A percentile compares a stretch with the other conserved stretches of the same genome.
Conservation (phyloP, 257 asterid species). For the Solanum piurae region DNA sequence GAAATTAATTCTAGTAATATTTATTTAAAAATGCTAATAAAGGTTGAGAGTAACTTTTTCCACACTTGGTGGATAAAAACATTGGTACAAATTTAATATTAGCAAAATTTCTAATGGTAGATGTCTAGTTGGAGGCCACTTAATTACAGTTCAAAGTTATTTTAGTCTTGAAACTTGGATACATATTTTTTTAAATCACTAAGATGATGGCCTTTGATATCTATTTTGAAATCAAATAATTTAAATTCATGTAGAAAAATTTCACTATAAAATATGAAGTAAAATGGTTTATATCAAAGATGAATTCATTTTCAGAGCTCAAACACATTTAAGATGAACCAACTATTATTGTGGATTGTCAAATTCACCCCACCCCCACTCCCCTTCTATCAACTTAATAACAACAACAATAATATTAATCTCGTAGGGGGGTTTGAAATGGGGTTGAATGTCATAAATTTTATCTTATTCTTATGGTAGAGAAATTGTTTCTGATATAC, state of each 20-base stretch:
- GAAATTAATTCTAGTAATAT: neutral
- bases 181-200: neutral
- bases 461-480: neutral
- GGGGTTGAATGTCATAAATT: neutral
- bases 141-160: neutral
- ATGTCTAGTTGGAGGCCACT: neutral
- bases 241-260: too few species aligned
- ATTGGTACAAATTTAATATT: neutral
- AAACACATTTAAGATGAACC: neutral
- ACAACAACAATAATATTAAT: neutral
- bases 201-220: neutral
- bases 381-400: neutral
- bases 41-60: neutral
- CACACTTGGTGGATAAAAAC: neutral
- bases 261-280: too few species aligned
- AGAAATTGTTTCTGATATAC: accelerated
- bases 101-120: neutral
- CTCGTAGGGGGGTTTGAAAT: neutral
- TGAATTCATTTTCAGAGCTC: neutral
- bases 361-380: neutral
- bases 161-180: neutral
- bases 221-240: neutral
- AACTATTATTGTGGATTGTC: neutral
- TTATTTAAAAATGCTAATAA: neutral
- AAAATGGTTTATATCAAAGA: too few species aligned